A percentile compares a stretch with the other conserved stretches of the same genome.
phyloP scores from a whole-genome alignment of 2,329 filamentous ascomycete genomes.

The Sarocladiaceae sp. region DNA sequence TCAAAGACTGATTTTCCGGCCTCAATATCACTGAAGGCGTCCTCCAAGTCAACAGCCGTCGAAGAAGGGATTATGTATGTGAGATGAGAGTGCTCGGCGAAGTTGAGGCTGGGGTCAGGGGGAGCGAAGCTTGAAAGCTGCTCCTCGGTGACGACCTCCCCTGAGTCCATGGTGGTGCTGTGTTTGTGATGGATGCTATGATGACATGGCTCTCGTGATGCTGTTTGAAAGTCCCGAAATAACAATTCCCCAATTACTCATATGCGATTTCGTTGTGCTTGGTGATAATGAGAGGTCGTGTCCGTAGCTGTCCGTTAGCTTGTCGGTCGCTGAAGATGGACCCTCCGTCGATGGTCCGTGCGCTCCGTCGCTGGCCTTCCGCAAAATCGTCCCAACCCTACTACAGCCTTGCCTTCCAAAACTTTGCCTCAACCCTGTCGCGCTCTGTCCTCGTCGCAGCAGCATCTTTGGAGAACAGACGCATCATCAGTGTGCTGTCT shows the following conservation, averaged over 20 bases:
- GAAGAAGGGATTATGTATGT: constrained; percentile 56
- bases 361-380: not conserved
- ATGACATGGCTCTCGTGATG: no score
- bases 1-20: constrained; percentile 46
- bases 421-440: not conserved
- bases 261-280: no score
- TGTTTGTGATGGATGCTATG: not conserved
- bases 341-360: constrained; percentile 2
- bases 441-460: not conserved
- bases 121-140: constrained; percentile 8
- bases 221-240: no score
- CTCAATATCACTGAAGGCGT: constrained; percentile 40
- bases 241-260: no score
- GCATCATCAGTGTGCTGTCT: not conserved
- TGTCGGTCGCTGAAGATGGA: not conserved
- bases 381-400: constrained; percentile 2
- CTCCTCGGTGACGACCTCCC: constrained; percentile 6
- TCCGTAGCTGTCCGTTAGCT: no score
- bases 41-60: constrained; percentile 51
- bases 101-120: constrained; percentile 26
- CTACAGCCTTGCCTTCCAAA: constrained; percentile 1
- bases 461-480: not conserved
- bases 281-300: no score
- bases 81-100: constrained; percentile 56
- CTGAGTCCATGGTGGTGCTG: not conserved